Evolutionary conservation across 2,329 filamentous ascomycete genomes (phyloP), one percentile per base, ranked within the genome.

Genomic region (Calonectria naviculata): DNA sequence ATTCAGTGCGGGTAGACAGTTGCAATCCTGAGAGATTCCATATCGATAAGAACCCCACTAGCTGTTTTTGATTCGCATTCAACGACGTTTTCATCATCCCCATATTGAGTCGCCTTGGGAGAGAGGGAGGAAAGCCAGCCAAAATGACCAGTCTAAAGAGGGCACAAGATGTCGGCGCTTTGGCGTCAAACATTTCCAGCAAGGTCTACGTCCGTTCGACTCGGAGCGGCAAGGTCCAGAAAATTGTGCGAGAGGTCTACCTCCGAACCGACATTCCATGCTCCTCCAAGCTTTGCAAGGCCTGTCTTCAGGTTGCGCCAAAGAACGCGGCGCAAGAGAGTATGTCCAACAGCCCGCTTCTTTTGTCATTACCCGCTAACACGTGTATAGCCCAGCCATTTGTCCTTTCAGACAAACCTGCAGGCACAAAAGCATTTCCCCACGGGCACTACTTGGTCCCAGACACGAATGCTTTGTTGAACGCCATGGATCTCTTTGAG

Each of bases 401-500:
- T 80, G 90, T 98, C 64, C 93, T 99, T 68, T 98, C 96, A 65
- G 94, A 95, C 77, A 94, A 91, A 73, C 97, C 97, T 60, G 93
- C 94, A 58, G 95, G 93, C 70, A 98, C 95, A 72, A 94, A 93
- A 80, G 84, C 88, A 38, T 98, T 94, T 80, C 93, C 94, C 1
- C 90, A 93, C 81, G 97, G 97, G 34, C 96, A 98, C 82, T 99
- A 99, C 82, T 88, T 99, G 47, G 89, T 99, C 41, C 97, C 97
- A 34, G 97, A 99, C 81, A 99, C 97, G 58, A 99, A 99, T 85
- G 95, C 95, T 49, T 91, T 99, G 64, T 89, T 99, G 62, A 97
- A 94, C 80, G 96, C 94, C 76, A 98, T 99, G 95, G 97, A 99
- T 81, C 87, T 98, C 21, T 98, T 99, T 79, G 97, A 99, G 85